These are phyloP conservation scores for Hypoxylon sp. DNA, from an alignment of 2,329 filamentous ascomycete genomes.

Conservation along the genomic window DNA sequence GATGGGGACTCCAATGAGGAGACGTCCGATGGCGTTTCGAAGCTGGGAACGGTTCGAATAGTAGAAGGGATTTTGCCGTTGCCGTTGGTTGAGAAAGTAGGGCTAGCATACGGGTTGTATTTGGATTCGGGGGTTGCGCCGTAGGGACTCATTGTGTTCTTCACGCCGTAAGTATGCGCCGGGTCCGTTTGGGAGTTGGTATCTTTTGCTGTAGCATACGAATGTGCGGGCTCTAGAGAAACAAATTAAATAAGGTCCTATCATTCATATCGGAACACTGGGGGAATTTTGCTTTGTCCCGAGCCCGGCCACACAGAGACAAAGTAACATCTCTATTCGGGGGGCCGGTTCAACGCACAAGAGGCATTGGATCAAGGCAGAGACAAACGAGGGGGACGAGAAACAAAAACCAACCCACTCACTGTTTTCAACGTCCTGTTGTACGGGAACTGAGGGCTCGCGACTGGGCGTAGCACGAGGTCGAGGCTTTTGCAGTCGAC, in stretches of 20 bases:
- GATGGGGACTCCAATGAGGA: conserved; percentile 58
- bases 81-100: conserved; percentile 41
- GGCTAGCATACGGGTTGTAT: conserved; percentile 47
- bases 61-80: conserved; percentile 61
- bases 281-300: conserved; percentile 43
- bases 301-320: conserved; percentile 20
- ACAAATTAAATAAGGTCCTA: conserved; percentile 43
- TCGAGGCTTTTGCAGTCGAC: conserved; percentile 52
- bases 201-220: conserved; percentile 44
- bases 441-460: conserved; percentile 32
- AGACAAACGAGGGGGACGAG: conserved; percentile 25
- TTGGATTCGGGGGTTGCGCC: conserved; percentile 44
- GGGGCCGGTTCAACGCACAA: conserved; percentile 21
- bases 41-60: conserved; percentile 71
- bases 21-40: conserved; percentile 62
- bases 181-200: conserved; percentile 43
- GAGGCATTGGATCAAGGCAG: conserved; percentile 27
- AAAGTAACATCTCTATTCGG: conserved; percentile 19
- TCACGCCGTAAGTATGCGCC: conserved; percentile 44
- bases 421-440: conserved; percentile 49
- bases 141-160: conserved; percentile 46
- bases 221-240: conserved; percentile 42
- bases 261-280: conserved; percentile 25
- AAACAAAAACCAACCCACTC: conserved; percentile 37
- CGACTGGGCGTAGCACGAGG: conserved; percentile 32